Evolutionary conservation across 768 basidiomycete genomes (phyloP).

Genomic region (Imleria badia): DNA sequence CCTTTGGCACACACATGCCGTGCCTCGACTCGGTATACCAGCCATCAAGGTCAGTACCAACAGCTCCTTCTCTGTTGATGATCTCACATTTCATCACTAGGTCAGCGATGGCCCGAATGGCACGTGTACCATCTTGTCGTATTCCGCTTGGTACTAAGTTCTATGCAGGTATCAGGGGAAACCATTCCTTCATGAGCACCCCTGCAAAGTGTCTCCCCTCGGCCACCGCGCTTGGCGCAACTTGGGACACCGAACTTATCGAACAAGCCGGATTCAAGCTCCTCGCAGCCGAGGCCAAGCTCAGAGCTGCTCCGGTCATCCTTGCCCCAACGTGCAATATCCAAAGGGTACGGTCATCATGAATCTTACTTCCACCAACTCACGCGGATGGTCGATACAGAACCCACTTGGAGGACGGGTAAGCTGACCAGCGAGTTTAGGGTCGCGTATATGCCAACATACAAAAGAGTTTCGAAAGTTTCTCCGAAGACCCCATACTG

Average conservation of each 20-base stretch:
- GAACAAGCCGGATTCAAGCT: constrained; percentile 62
- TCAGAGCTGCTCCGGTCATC: constrained; percentile 64
- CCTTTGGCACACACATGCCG: constrained; percentile 70
- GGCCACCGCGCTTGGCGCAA: constrained; percentile 72
- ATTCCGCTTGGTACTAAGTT: neutral
- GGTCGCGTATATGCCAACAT: constrained; percentile 7
- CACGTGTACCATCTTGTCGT: constrained; percentile 19
- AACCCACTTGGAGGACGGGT: constrained; percentile 72
- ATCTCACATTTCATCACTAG: constrained; percentile 31
- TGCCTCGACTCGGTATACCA: constrained; percentile 69
- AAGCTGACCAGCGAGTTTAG: constrained; percentile 12
- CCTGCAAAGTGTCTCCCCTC: constrained; percentile 79
- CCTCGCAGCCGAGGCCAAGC: constrained; percentile 70
- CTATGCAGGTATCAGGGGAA: constrained; percentile 52
- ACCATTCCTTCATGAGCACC: constrained; percentile 78
- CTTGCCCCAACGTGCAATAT: constrained; percentile 86
- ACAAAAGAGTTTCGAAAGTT: constrained; percentile 67
- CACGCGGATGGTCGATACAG: constrained; percentile 30
- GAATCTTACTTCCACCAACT: neutral
- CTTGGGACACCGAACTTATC: constrained; percentile 68
- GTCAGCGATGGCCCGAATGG: constrained; percentile 84
- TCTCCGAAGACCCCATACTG: constrained; percentile 75
- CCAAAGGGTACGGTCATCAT: constrained; percentile 53
- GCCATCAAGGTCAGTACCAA: constrained; percentile 52
- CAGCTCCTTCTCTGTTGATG: constrained; percentile 1